These are phyloP conservation scores for Imleria badia DNA, from an alignment of 768 basidiomycete genomes.

Conservation along the genomic window DNA sequence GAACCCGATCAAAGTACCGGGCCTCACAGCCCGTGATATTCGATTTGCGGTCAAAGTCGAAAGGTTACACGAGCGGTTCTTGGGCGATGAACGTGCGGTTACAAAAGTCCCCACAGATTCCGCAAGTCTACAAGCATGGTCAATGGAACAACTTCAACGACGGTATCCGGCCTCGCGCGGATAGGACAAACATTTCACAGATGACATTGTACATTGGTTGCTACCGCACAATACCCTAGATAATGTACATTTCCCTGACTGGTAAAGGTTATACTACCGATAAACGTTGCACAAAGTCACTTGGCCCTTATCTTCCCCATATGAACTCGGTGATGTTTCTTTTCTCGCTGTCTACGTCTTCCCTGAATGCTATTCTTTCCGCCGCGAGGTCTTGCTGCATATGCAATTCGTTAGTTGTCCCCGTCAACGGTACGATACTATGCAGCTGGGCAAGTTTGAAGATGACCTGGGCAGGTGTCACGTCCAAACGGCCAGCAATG, in stretches of 20 bases:
- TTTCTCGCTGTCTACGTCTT: slow-evolving; percentile 27
- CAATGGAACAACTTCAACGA: slow-evolving; percentile 24
- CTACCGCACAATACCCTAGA: slow-evolving; percentile 1
- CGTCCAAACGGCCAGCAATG: slow-evolving; percentile 45
- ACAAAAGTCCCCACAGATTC: slow-evolving; percentile 20
- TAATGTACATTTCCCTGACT: slow-evolving; percentile 5
- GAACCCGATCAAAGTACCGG: slow-evolving; percentile 29
- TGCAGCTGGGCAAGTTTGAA: slow-evolving; percentile 68
- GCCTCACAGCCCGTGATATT: slow-evolving; percentile 52
- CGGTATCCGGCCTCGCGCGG: slow-evolving; percentile 15
- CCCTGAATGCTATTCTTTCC: slow-evolving; percentile 36
- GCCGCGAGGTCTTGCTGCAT: slow-evolving; percentile 64
- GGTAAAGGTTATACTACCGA: background rate
- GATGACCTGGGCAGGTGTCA: slow-evolving; percentile 64
- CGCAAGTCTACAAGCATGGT: slow-evolving; percentile 17
- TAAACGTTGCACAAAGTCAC: background rate
- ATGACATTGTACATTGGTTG: background rate
- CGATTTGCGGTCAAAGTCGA: slow-evolving; percentile 49
- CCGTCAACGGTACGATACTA: slow-evolving; percentile 71
- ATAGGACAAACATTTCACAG: background rate
- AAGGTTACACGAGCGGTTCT: slow-evolving; percentile 26
- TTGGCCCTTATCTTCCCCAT: slow-evolving; percentile 22
- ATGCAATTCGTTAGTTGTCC: slow-evolving; percentile 65
- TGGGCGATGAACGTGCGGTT: slow-evolving; percentile 20
- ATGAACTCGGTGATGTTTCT: slow-evolving; percentile 29